Percentiles rank a stretch among this genome's conserved stretches.
phyloP scores from a whole-genome alignment of 2,329 filamentous ascomycete genomes.

The Pseudonectria foliicola region DNA sequence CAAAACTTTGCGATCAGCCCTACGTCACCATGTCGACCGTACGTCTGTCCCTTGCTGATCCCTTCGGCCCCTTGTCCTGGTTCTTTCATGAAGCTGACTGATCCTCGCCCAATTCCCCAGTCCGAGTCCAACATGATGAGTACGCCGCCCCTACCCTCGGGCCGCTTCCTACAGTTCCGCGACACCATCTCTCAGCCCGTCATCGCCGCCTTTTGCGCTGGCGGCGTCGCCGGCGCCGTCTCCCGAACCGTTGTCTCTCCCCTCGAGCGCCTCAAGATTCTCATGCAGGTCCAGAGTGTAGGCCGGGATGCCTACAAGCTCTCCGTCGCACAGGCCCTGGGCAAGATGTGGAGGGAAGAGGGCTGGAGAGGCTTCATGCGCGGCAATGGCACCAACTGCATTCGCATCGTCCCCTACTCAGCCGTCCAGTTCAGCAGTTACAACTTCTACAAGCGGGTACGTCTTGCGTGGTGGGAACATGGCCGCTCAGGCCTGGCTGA shows the following conservation, averaged over 20 bases:
- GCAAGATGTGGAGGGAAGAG: conserved; percentile 95
- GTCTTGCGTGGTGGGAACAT: conserved; percentile 18
- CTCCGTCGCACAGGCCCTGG: conserved; percentile 79
- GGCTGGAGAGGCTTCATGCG: conserved; percentile 97
- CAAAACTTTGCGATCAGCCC: conserved; percentile 6
- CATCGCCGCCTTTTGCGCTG: conserved; percentile 85
- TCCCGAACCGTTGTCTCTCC: conserved; percentile 95
- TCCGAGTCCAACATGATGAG: conserved; percentile 1
- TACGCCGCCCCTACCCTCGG: conserved; percentile 19
- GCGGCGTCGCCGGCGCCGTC: conserved; percentile 91
- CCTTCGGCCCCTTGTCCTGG: neutral
- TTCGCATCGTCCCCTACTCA: conserved; percentile 96
- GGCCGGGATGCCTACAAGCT: conserved; percentile 90
- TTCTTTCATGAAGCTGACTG: conserved; percentile 9
- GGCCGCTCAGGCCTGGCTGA: conserved; percentile 1
- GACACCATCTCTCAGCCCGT: conserved; percentile 70
- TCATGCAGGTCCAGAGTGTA: conserved; percentile 92
- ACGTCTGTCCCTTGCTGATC: conserved; percentile 8
- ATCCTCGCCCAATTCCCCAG: neutral
- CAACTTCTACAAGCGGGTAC: conserved; percentile 89
- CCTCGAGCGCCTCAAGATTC: conserved; percentile 89
- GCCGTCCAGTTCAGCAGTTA: conserved; percentile 98
- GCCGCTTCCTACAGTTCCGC: conserved; percentile 29
- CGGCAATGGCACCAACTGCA: conserved; percentile 96
- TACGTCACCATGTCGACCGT: conserved; percentile 25